A percentile compares a stretch with the other conserved stretches of the same genome.
phyloP scores from a whole-genome alignment of 2,329 filamentous ascomycete species.

The Orbilia quercus region DNA sequence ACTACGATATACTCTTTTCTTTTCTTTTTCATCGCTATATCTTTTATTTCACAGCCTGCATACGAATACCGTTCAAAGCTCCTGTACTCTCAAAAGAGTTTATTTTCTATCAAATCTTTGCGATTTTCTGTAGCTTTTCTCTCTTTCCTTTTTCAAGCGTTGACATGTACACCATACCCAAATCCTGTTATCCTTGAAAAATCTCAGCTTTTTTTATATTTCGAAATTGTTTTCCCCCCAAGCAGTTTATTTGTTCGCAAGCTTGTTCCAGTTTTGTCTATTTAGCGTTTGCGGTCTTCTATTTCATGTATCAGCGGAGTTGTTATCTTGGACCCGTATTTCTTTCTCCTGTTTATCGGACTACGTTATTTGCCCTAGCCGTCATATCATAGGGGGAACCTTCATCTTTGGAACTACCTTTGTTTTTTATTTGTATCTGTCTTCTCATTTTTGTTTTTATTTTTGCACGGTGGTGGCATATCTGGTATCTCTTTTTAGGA shows the following conservation, averaged over 20 bases:
- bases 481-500: too few species aligned
- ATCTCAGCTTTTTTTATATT: background rate
- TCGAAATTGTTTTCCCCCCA: background rate
- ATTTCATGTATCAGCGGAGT: constrained; percentile 39
- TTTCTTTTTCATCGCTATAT: too few species aligned
- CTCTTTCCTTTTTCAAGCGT: background rate
- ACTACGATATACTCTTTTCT: too few species aligned
- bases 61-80: background rate
- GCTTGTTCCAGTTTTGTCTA: constrained; percentile 3
- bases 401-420: background rate
- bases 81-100: background rate
- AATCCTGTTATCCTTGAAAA: too few species aligned
- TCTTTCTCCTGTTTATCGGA: background rate
- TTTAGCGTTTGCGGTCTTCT: constrained; percentile 31
- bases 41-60: too few species aligned
- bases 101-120: too few species aligned
- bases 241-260: constrained; percentile 7
- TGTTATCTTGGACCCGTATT: constrained; percentile 28
- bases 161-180: constrained; percentile 15
- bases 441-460: too few species aligned
- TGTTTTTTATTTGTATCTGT: too few species aligned
- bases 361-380: background rate
- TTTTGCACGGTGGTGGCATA: too few species aligned
- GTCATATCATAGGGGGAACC: too few species aligned
- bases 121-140: background rate